Percentiles rank a stretch among this genome's conserved stretches.
Conservation (phyloP, 306 rosid species). For the Parietaria judaica region DNA sequence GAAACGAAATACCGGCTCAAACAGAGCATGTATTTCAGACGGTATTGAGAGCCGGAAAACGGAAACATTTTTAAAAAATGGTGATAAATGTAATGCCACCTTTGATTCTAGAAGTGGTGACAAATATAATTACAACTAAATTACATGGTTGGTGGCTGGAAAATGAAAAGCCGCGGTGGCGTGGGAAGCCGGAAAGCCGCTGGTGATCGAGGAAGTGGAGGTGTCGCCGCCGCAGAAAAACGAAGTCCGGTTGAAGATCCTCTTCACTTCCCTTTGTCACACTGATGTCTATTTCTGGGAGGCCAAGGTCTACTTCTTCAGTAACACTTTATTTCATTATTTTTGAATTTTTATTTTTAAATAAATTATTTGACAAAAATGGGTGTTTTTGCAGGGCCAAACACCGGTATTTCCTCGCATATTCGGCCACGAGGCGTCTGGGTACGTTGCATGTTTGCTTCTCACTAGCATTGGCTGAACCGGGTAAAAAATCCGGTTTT, state of each 20-base stretch:
- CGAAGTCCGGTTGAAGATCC: slow-evolving; percentile 43
- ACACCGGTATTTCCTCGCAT: slow-evolving; percentile 84
- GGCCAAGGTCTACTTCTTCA: slow-evolving; percentile 21
- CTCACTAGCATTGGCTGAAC: too few species aligned
- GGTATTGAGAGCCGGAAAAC: too few species aligned
- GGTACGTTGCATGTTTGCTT: slow-evolving; percentile 29
- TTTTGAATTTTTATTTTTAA: too few species aligned
- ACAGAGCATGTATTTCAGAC: too few species aligned
- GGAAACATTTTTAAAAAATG: too few species aligned
- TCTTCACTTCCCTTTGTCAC: slow-evolving; percentile 42
- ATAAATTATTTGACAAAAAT: too few species aligned
- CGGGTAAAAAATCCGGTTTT: too few species aligned
- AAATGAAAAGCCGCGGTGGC: slow-evolving; percentile 42
- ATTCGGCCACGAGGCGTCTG: slow-evolving; percentile 94
- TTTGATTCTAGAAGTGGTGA: too few species aligned
- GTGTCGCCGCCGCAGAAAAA: slow-evolving; percentile 43
- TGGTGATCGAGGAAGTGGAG: slow-evolving; percentile 43
- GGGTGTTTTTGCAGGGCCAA: slow-evolving; percentile 62
- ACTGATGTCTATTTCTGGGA: slow-evolving; percentile 50
- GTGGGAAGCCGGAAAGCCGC: slow-evolving; percentile 50
- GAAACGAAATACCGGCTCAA: too few species aligned
- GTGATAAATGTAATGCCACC: too few species aligned
- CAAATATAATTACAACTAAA: background rate
- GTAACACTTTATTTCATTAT: too few species aligned
- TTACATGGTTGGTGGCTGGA: background rate